Conservation (phyloP, 139 green algal genomes). For the Astrephomene gubernaculifera region DNA sequence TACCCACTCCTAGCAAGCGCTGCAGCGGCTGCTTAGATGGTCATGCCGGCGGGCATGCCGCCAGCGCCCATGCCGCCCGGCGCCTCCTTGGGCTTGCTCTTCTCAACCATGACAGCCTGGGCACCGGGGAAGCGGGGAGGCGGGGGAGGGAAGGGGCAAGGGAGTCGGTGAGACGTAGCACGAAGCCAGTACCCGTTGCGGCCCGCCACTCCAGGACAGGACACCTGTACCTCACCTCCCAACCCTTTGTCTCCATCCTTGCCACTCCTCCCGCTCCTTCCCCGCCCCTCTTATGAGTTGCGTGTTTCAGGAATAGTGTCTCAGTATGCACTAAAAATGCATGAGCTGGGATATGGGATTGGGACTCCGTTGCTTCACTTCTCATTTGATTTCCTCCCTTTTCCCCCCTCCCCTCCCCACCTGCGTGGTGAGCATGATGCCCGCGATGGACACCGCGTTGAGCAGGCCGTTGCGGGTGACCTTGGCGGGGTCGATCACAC, state of each 20-base stretch:
- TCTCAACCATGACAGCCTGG: conserved; percentile 94
- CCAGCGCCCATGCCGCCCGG: conserved; percentile 61
- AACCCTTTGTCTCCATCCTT: no score
- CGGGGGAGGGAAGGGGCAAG: background rate
- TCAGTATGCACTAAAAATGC: no score
- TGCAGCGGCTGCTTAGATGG: conserved; percentile 85
- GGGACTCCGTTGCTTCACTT: no score
- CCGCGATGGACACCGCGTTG: conserved; percentile 95
- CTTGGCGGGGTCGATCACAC: conserved; percentile 98
- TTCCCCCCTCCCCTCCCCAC: background rate
- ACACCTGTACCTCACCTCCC: no score
- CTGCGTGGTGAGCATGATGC: conserved; percentile 99
- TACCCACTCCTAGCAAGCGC: no score
- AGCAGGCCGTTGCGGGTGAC: conserved; percentile 91
- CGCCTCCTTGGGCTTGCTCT: conserved; percentile 39
- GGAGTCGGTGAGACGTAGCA: background rate
- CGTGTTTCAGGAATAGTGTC: no score
- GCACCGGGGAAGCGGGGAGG: background rate
- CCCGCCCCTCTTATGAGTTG: no score
- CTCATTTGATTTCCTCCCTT: background rate
- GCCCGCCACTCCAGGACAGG: no score
- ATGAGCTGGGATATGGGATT: no score
- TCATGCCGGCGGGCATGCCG: conserved; percentile 88
- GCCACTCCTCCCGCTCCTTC: no score
- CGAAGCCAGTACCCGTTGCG: no score